Evolutionary conservation across 306 rosid species (phyloP), one percentile per base, ranked within the genome.

Genomic region (Pyrus communis): DNA sequence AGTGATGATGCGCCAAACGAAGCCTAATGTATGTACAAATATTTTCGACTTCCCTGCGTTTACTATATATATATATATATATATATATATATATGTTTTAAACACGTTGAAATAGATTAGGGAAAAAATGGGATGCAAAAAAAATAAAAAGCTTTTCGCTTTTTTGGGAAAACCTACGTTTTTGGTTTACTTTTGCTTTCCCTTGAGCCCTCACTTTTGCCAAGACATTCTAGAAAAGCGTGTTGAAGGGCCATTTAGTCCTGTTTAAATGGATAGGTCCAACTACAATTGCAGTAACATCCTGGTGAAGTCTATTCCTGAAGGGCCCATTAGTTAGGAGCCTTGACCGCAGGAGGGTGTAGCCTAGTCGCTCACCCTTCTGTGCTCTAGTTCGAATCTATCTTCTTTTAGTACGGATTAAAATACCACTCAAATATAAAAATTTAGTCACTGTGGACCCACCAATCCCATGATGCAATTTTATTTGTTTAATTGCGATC

Each of bases 1-100:
- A 27, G 79, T 90, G 38, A 92, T 95, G 97, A 95, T 95, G 97
- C 87, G 80, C 79, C 93, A 92, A 77, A 87, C 93, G 9, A 87
- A 86, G 75, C 81, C 97, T 38, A 90, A 68, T 80, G 97, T 92
- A 81, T 84, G 94, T 19, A 9, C 59, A 4, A 14, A 61, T 25
- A 23, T 57, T 71, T 15, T 18, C 4, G 0, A 7, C 11, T 22
- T 73, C 25, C 28, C 5, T 23, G 57, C 57, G 7, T 13, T 5
- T 45, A 9, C 19, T 42, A 3, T n/a, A 25, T 25, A 25, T 25
- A 25, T 25, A 25, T 25, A 25, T 25, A 25, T 25, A 25, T 25
- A 25, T 25, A 28, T 21, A 42, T 22, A 2, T 69, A 2, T 68
- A 19, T 13, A 9, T 1, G 19, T 5, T 31, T 58, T 72, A 13